phyloP scores from a whole-genome alignment of 768 basidiomycete genomes.

The Boletus patriciae region DNA sequence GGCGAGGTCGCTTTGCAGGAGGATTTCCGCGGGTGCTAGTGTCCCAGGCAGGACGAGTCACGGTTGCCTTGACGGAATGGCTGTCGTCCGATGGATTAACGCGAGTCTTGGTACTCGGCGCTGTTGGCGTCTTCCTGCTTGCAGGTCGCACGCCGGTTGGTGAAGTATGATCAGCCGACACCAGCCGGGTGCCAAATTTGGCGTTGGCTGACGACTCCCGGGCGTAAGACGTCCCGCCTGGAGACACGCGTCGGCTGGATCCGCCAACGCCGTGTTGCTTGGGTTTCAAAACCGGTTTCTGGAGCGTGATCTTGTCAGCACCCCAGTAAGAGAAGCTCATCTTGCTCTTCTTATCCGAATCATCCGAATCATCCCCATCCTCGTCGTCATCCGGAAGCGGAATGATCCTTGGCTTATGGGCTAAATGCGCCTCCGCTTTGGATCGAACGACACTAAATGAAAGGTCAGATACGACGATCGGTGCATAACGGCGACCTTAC shows the following conservation, averaged over 20 bases:
- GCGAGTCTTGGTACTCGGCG: constrained; percentile 43
- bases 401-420: constrained; percentile 63
- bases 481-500: constrained; percentile 45
- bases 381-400: constrained; percentile 67
- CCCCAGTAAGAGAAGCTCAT: constrained; percentile 96
- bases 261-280: constrained; percentile 35
- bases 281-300: constrained; percentile 67
- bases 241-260: constrained; percentile 40
- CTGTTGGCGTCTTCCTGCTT: constrained; percentile 57
- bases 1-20: constrained; percentile 60
- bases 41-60: constrained; percentile 76
- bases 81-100: constrained; percentile 61
- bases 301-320: constrained; percentile 86
- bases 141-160: constrained; percentile 48
- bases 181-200: constrained; percentile 84
- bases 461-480: constrained; percentile 8
- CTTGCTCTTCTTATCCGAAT: constrained; percentile 87
- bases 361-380: constrained; percentile 68
- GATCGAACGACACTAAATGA: constrained; percentile 64
- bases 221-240: constrained; percentile 57
- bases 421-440: constrained; percentile 55
- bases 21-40: constrained; percentile 51
- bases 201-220: constrained; percentile 87
- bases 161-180: constrained; percentile 56
- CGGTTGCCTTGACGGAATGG: constrained; percentile 67